phyloP scores from a whole-genome alignment of 106 monocot species.

The Allium cepa region DNA sequence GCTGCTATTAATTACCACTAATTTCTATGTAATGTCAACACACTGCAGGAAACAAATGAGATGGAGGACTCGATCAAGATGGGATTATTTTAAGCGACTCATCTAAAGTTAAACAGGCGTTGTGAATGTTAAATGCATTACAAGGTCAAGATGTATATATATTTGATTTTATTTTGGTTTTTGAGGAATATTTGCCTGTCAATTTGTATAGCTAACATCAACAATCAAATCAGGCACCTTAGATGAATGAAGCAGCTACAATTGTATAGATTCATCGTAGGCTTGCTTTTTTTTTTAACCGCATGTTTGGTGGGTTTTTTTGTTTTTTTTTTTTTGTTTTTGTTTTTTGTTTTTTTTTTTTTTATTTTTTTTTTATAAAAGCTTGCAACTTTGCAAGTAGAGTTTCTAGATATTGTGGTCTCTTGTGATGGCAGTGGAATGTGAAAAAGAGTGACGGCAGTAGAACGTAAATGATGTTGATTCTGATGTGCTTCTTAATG shows the following conservation, averaged over 20 bases:
- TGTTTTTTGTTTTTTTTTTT: background rate
- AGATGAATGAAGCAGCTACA: background rate
- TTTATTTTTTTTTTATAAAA: too few species aligned
- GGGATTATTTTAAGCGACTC: background rate
- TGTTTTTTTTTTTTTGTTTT: background rate
- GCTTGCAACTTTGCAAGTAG: background rate
- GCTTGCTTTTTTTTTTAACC: background rate
- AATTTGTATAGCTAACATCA: conserved; percentile 1
- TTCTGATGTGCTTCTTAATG: too few species aligned
- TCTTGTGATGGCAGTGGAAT: background rate
- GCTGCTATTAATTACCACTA: too few species aligned
- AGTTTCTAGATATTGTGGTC: background rate
- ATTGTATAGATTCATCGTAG: background rate
- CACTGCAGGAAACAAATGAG: background rate
- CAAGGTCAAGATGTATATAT: too few species aligned
- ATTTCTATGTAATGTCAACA: too few species aligned
- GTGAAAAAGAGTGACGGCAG: too few species aligned
- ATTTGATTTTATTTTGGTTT: background rate
- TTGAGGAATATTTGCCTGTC: conserved; percentile 2
- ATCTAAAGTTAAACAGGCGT: background rate
- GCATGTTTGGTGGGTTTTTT: background rate
- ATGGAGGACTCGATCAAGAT: background rate
- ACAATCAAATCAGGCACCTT: background rate
- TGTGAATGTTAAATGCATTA: too few species aligned
- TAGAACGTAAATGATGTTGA: too few species aligned